Base-by-base conservation (phyloP, 257 asterid genomes). In the Salvia hispanica region DNA sequence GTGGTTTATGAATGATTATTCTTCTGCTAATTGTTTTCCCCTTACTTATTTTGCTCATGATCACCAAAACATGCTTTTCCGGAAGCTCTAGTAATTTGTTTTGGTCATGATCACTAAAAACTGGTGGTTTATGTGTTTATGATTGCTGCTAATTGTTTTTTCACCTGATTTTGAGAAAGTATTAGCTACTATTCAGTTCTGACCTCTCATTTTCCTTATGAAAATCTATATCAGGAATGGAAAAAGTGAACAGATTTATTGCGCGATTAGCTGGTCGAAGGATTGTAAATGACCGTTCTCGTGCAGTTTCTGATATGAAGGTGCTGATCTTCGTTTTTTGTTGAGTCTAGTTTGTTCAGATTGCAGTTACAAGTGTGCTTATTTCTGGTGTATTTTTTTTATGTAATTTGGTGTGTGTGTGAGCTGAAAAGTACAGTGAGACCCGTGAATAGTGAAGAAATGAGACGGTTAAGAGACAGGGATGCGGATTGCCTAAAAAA, bases 221-320 rank as follows among this genome's bases (percentile, higher is more conserved):
- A 36, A 59, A n/a, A 50, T 37, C 21, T 37, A 39, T 48, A 47
- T 44, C 77, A 81, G 86, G 83, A 69, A 57, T 72, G 36, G 74
- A 58, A 16, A 78, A 72, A 12, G 7, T 75, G 56, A 61, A 59
- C 65, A 72, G 79, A 66, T 61, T 81, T 45, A 37, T 72, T 48
- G 67, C 59, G 51, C 66, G 52, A 65, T 67, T 78, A 61, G 55
- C 78, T 42, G 74, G 81, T 58, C 72, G 3, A 34, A 55, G 73
- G 61, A 79, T 67, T 14, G 70, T 39, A 66, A 75, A 65, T 47
- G 63, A 69, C 52, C 66, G 67, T 16, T 44, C 76, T 21, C 68
- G 18, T 18, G 61, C 70, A 13, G 46, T 75, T 54, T 66, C 83
- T 40, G 83, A 51, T 64, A 45, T 52, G 9, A 78, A 81, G 83